These are phyloP conservation scores for Aspergillus vadensis DNA, from an alignment of 2,329 filamentous ascomycete genomes.

Conservation along the genomic window DNA sequence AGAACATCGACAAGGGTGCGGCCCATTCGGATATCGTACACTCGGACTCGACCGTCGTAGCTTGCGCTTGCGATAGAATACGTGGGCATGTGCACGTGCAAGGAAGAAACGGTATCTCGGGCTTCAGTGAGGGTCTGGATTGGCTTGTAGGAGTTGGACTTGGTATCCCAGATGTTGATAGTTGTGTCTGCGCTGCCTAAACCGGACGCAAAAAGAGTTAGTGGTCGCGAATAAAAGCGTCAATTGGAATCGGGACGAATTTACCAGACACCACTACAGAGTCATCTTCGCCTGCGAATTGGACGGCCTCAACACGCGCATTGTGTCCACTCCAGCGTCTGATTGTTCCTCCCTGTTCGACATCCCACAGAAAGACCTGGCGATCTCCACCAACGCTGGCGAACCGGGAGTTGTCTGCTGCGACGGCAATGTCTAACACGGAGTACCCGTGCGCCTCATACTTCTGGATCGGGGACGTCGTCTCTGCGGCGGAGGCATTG, in stretches of 20 bases:
- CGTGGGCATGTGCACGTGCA: conserved; percentile 42
- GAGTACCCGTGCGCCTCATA: conserved; percentile 92
- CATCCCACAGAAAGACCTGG: conserved; percentile 92
- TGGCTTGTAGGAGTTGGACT: conserved; percentile 44
- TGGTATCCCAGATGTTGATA: conserved; percentile 47
- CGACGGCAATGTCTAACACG: conserved; percentile 77
- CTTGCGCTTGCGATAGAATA: conserved; percentile 69
- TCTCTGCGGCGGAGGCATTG: conserved; percentile 34
- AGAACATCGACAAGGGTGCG: conserved; percentile 70
- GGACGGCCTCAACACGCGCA: conserved; percentile 74
- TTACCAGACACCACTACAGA: conserved; percentile 66
- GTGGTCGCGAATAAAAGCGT: not conserved
- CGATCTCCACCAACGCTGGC: conserved; percentile 88
- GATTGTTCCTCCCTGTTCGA: conserved; percentile 74
- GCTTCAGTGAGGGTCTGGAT: conserved; percentile 47
- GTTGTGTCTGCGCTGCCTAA: conserved; percentile 48
- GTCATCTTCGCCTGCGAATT: conserved; percentile 76
- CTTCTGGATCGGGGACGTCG: conserved; percentile 71
- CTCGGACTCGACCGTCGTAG: conserved; percentile 79
- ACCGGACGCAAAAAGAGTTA: not conserved
- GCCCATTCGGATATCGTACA: conserved; percentile 82
- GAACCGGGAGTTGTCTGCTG: conserved; percentile 77
- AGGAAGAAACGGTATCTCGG: conserved; percentile 43
- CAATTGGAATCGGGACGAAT: not conserved
- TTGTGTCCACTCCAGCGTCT: conserved; percentile 73